Base-by-base conservation (phyloP, 306 rosid genomes). In the Ceratonia siliqua region DNA sequence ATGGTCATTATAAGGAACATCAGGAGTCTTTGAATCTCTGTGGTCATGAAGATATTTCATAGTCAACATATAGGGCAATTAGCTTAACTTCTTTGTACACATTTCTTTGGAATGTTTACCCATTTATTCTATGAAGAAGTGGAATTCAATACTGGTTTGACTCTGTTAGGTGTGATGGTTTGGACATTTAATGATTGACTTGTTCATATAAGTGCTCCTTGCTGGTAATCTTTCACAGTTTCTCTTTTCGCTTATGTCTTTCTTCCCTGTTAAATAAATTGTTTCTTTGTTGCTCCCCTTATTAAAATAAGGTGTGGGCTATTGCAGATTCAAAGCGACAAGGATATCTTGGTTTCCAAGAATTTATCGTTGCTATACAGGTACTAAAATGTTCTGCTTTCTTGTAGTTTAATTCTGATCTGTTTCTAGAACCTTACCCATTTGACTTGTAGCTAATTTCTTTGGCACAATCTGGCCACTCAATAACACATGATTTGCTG, bases 301-400 rank as follows among this genome's bases (percentile, higher is more conserved):
- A 6, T 21, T 3, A 39, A 70, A 84, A 82, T 53, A 69, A 94
- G 99, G 92, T 94, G 42, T 94, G 99, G 99, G 99, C 92, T 46
- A 85, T 94, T 54, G 89, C 99, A 38, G 99, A 94, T 85, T 86
- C 87, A 6, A 94, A 85, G 79, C 85, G 97, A 76, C 93, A 90
- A 82, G 99, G 99, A 39, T 94, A 86, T 84, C 99, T 94, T 41
- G 96, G 93, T 59, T 81, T 94, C 74, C 79, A 70, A 38, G 99
- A 94, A 80, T 94, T 92, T 54, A 70, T 94, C 72, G 76, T 76
- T 46, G 89, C 99, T 28, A 89, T 92, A 96, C 86, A 87, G 96
- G 99, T 94, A 25, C 36, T 48, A 18, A 30, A 27, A 12, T 53
- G 15, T 9, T 30, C 2, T 42, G 28, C 17, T 33, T 68, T 42